Evolutionary conservation across 257 asterid genomes (phyloP), one percentile per base, ranked within the genome.

Genomic region (Penstemon davidsonii): DNA sequence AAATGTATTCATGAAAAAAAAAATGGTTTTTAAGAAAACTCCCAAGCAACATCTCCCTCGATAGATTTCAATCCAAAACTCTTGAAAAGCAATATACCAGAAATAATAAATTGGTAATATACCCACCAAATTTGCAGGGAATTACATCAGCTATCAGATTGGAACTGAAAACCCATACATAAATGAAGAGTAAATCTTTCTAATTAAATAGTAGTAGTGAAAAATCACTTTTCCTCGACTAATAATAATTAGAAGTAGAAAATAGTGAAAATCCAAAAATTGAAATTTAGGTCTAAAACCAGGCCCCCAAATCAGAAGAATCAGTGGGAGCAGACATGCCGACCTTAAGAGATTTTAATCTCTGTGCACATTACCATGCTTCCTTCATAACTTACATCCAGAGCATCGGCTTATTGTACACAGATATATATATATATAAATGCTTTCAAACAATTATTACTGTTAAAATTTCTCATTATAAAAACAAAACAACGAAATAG

Each of bases 371-470:
- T 61, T 39, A 70, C 75, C 75, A 70, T 70, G 75, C 75, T 70
- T 40, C 75, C 75, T 70, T 70, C 75, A 70, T 70, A 11, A 25
- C 6, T 41, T 15, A 15, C 3, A 51, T 70, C 75, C 75, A 70
- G 75, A 70, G 75, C 75, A 70, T 70, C 75, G 75, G 68, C 75
- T 70, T 70, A 70, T 70, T 70, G 75, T 60, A 39, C 74, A 69
- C 74, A 60, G 52, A 68, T 25, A 25, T 25, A 2, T 25, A 25
- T 25, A 25, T 25, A 25, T 25, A 25, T 25, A 25, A 1, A 25
- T 1, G 33, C 33, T 1, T 25, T 25, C 33, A 25, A 25, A 25
- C 33, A 25, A 25, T 1, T 25, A 25, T 1, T 25, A 25, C 33
- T 25, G 33, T 2, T 25, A 25, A 25, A 25, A 25, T 25, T 25